A percentile compares a stretch with the other conserved stretches of the same genome.
Evolutionary conservation across 768 basidiomycete genomes (phyloP).

Genomic region (Agaricus bisporus): DNA sequence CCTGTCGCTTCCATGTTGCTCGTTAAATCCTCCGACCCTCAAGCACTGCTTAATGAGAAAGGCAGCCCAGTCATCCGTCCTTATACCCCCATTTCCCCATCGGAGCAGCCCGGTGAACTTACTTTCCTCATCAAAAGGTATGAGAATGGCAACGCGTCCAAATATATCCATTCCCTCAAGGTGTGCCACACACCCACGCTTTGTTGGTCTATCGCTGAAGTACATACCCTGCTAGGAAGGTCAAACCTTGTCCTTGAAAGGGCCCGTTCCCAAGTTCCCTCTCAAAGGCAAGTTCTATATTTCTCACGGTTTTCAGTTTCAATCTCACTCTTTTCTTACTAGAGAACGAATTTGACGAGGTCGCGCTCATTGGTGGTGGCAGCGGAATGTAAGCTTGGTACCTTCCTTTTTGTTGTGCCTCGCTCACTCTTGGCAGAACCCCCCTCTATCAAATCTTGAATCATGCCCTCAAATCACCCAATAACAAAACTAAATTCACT

Average conservation of each 20-base stretch:
- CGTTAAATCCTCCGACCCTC: slow-evolving; percentile 67
- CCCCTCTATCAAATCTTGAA: slow-evolving; percentile 79
- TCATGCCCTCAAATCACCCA: slow-evolving; percentile 62
- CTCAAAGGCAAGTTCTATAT: slow-evolving; percentile 56
- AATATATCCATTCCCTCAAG: slow-evolving; percentile 75
- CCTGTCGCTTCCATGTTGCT: slow-evolving; percentile 76
- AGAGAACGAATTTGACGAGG: slow-evolving; percentile 82
- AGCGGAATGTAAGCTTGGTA: slow-evolving; percentile 69
- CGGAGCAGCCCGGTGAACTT: slow-evolving; percentile 70
- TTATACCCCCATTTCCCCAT: slow-evolving; percentile 87
- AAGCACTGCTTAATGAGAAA: slow-evolving; percentile 60
- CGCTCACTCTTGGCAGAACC: slow-evolving; percentile 38
- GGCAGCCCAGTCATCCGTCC: slow-evolving; percentile 87
- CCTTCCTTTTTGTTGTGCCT: background rate
- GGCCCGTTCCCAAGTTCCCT: slow-evolving; percentile 82
- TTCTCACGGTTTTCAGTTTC: background rate
- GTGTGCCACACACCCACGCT: slow-evolving; percentile 17
- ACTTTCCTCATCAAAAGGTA: slow-evolving; percentile 82
- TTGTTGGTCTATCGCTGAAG: background rate
- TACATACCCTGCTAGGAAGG: slow-evolving; percentile 42
- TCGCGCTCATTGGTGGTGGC: slow-evolving; percentile 90
- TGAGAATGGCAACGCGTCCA: slow-evolving; percentile 77
- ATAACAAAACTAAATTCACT: slow-evolving; percentile 92
- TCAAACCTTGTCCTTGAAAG: slow-evolving; percentile 81
- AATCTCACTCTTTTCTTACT: background rate